Evolutionary conservation across 1,284 basidiomycete genomes (phyloP), one percentile per base, ranked within the genome.

Genomic region (Termitomyces sp.): DNA sequence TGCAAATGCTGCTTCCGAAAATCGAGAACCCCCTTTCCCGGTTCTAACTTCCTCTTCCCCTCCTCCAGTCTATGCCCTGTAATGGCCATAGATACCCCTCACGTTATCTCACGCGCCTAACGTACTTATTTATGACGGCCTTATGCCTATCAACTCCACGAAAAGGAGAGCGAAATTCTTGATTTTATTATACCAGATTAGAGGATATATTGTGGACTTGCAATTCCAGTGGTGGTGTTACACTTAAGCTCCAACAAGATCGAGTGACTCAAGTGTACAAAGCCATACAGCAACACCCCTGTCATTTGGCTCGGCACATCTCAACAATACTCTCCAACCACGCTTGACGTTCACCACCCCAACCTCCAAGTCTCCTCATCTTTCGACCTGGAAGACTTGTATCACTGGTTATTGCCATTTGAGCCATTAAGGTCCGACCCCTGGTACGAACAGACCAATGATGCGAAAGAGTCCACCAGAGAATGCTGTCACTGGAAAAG

Each of bases 381-480:
- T 70, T 77, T 30, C 68, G 68, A 13, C 65, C 62, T 3, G 55
- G 43, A 6, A 61, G 52, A 6, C 60, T 55, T 5, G 40, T 50
- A 5, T 66, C 68, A 3, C 53, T 39, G 8, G 1, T 49, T 45
- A 45, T 39, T 16, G 19, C 51, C 5, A 70, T 59, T 26, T 63
- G 58, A 41, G 59, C 35, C 66, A 75, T 62, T 45, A 58, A 54
- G 39, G 52, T 68, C 35, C 55, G 13, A 48, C 67, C 45, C 16
- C 57, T 55, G 46, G 63, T 45, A 21, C 74, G 64, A 30, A 61
- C 50, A 3, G 30, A 5, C 55, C 62, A 59, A 53, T 84, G 81
- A 2, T 77, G 47, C 21, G 66, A 72, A 28, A 83, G 56, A 60
- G 77, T 82, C 73, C 72, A 85, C 78, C 77, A 79, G 1, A 86